These are phyloP conservation scores for Fusarium virguliforme DNA, from an alignment of 2,329 filamentous ascomycete genomes.

Conservation along the genomic window DNA sequence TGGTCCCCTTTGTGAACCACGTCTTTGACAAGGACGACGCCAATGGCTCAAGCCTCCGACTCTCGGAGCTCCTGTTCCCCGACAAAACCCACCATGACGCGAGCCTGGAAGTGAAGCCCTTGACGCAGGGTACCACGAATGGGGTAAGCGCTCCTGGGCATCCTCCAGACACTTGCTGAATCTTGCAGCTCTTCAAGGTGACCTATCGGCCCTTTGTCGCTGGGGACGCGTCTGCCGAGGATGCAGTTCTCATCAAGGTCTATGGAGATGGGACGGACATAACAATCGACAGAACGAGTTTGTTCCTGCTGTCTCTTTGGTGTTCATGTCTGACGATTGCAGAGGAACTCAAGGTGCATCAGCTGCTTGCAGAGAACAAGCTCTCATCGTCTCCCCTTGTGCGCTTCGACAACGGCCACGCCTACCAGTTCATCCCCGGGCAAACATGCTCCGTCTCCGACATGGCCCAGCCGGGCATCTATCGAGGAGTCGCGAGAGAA, in stretches of 20 bases:
- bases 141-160: conserved; percentile 28
- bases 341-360: conserved; percentile 45
- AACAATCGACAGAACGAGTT: conserved; percentile 45
- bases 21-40: conserved; percentile 36
- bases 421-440: conserved; percentile 40
- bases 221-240: background rate
- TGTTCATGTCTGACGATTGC: conserved; percentile 28
- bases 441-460: conserved; percentile 35
- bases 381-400: conserved; percentile 40
- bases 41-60: conserved; percentile 26
- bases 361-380: conserved; percentile 35
- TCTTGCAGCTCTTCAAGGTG: conserved; percentile 42
- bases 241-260: conserved; percentile 41
- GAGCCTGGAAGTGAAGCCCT: conserved; percentile 21
- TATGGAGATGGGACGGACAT: conserved; percentile 47
- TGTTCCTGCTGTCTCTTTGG: conserved; percentile 24
- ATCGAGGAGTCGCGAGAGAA: conserved; percentile 43
- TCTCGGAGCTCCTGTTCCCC: conserved; percentile 36
- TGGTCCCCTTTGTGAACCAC: conserved; percentile 34
- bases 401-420: conserved; percentile 45
- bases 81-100: background rate
- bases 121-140: conserved; percentile 45
- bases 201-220: conserved; percentile 1
- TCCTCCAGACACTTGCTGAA: conserved; percentile 14
- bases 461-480: conserved; percentile 33